phyloP scores from a whole-genome alignment of 2,329 filamentous ascomycete genomes.

The Aspergillus chevalieri region DNA sequence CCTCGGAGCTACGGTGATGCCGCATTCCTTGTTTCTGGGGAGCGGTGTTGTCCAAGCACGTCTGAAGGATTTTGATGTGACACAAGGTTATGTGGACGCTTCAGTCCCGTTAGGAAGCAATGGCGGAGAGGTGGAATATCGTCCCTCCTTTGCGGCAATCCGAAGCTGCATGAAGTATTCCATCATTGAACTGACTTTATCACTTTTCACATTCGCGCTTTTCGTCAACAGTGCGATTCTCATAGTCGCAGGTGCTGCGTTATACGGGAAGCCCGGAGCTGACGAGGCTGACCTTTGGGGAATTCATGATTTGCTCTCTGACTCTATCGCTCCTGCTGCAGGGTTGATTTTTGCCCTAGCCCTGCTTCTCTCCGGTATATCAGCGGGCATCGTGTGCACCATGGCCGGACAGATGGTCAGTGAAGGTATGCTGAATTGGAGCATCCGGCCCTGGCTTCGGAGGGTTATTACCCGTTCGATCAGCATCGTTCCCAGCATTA shows the following conservation, averaged over 20 bases:
- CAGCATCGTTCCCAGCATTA: constrained; percentile 73
- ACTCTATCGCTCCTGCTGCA: constrained; percentile 64
- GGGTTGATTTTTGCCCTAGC: constrained; percentile 81
- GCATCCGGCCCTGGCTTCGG: constrained; percentile 68
- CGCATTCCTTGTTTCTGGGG: constrained; percentile 54
- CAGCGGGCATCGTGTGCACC: constrained; percentile 80
- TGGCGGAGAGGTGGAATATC: constrained; percentile 55
- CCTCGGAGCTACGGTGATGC: constrained; percentile 52
- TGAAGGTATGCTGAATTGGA: constrained; percentile 74
- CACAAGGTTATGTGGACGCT: constrained; percentile 30
- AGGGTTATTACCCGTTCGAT: constrained; percentile 71
- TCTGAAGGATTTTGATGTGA: constrained; percentile 43
- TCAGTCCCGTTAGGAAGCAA: constrained; percentile 24
- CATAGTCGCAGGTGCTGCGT: constrained; percentile 71
- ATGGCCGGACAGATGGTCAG: constrained; percentile 86
- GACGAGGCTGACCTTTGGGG: constrained; percentile 71
- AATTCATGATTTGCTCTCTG: constrained; percentile 67
- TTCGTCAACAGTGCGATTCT: constrained; percentile 81
- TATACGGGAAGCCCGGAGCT: constrained; percentile 59
- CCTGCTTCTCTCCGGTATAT: constrained; percentile 70
- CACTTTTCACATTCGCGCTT: constrained; percentile 74
- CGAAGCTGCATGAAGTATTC: constrained; percentile 67
- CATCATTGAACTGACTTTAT: constrained; percentile 62
- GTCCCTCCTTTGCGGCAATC: constrained; percentile 67
- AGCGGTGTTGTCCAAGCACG: constrained; percentile 52